Base-by-base conservation (phyloP, 768 basidiomycete species). In the Kwoniella heveanensis region DNA sequence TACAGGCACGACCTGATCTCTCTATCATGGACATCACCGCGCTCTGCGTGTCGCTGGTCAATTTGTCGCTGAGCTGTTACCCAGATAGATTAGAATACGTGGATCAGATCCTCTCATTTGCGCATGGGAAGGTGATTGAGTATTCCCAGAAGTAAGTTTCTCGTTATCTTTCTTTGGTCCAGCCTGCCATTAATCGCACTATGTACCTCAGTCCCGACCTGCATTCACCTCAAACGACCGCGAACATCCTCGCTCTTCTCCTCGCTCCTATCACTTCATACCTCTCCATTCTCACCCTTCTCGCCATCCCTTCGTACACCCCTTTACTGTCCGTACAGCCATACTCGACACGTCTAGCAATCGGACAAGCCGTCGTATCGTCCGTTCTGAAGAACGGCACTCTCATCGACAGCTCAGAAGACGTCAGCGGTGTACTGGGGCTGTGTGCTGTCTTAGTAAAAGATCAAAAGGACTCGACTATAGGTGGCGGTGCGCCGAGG, bases 21-120 rank as follows among this genome's bases (percentile, higher is more conserved):
- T 92, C 92, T 50, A 92, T 99, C 77, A 95, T 97, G 80, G 96
- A 99, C 74, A 88, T 97, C 78, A 98, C 96, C 0, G 96, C 95
- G 0, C 86, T 98, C 21, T 84, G 97, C 56, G 94, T 98, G 19
- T 99, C 96, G 0, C 83, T 99, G 39, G 90, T 92, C 30, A 98
- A 98, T 79, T 85, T 98, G 12, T 94, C 92, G 0, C 82, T 99
- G 25, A 94, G 91, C 79, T 98, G 95, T 80, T 99, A 99, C 79
- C 96, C 96, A 1, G 95, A 98, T 75, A 85, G 91, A 68, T 84
- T 98, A 54, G 93, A 97, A 83, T 98, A 98, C 74, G 92, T 99
- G 39, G 93, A 98, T 72, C 94, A 97, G 80, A 88, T 98, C 19
- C 84, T 98, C 58, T 88, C 87, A 6, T 99, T 95, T 74, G 91